Base-by-base conservation (phyloP, 2,329 filamentous ascomycete genomes). In the Alternaria brassicicola region DNA sequence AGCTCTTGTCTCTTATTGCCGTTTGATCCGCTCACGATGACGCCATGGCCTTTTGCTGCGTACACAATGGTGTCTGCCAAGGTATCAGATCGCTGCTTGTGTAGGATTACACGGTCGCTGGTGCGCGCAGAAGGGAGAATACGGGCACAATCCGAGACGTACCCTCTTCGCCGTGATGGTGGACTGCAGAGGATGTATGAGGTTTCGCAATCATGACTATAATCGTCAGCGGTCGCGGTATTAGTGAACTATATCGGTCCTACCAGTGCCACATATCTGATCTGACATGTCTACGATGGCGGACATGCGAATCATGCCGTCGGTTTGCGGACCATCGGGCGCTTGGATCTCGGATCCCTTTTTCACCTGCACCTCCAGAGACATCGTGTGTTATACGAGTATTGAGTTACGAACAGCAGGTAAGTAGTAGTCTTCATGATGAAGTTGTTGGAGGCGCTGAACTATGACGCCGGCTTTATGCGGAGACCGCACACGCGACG, bases 101-200 rank as follows among this genome's bases (percentile, higher is more conserved):
- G 21, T 17, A 48, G 31, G 17, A 26, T 48, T 17, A 12, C 25
- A 25, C 38, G 17, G 33, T 33, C 8, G n/a, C 30, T n/a, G 21
- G 31, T 15, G 21, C 31, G n/a, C 28, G 17, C 12, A 38, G 41
- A 8, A 21, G 13, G 23, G 30, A 48, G 31, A 4, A 10, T 33
- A 25, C 52, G 54, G 39, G 7, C 25, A 30, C n/a, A 25, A 33
- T 31, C 33, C 25, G 51, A 45, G 64, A 39, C 80, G 67, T 70
- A 87, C 85, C 85, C 81, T 91, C 87, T 69, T 87, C 84, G 53
- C 88, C 88, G 67, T 91, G 88, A 67, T 92, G 89, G 62, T 89
- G 88, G 21, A 92, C 81, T 6, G 85, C 83, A 0, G 87, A 87
- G 2, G 82, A 78, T 26, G 86, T 86, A 51, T 85, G 83, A 6